phyloP scores from a whole-genome alignment of 2,329 filamentous ascomycete species.

The Blastomyces percursus region DNA sequence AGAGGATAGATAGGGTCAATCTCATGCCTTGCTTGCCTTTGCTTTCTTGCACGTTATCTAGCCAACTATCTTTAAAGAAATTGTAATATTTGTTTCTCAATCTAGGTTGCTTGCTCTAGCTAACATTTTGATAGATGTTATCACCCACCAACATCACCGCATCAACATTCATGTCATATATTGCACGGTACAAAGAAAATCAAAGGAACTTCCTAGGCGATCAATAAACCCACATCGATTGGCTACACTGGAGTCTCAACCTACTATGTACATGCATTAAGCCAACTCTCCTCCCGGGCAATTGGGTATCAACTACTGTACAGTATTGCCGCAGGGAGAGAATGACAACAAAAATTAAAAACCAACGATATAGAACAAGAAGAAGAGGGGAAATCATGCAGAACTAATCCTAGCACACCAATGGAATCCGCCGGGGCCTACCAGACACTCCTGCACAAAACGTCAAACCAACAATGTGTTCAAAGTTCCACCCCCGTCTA shows the following conservation, averaged over 20 bases:
- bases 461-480: neutral
- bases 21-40: neutral
- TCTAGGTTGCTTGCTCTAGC: neutral
- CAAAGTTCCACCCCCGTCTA: neutral
- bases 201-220: no score
- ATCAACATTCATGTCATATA: neutral
- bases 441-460: neutral
- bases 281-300: neutral
- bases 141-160: no score
- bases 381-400: neutral
- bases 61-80: neutral
- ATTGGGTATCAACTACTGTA: constrained; percentile 8
- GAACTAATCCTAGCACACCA: neutral
- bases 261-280: neutral
- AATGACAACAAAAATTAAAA: neutral
- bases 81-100: neutral
- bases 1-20: neutral
- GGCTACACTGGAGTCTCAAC: neutral
- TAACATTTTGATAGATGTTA: neutral
- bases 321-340: neutral
- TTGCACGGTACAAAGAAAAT: neutral
- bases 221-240: neutral
- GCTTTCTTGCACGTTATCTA: neutral
- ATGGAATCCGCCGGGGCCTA: neutral
- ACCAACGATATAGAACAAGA: neutral